phyloP scores from a whole-genome alignment of 2,329 filamentous ascomycete species.

The Lasiodiplodia citricola region DNA sequence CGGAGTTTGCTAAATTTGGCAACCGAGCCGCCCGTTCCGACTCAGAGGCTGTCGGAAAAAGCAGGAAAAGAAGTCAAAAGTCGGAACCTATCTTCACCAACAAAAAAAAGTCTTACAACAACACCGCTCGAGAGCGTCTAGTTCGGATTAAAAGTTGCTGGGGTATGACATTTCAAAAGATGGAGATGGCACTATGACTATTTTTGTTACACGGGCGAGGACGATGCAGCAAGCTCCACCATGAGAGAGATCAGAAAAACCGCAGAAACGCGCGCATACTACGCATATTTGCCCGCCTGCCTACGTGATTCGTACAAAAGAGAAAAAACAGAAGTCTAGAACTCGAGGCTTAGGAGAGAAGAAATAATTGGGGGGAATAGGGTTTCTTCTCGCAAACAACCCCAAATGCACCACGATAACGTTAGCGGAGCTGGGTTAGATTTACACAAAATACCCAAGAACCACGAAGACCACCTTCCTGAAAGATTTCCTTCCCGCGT shows the following conservation, averaged over 20 bases:
- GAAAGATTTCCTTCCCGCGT: not conserved
- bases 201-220: constrained; percentile 10
- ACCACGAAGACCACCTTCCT: constrained; percentile 10
- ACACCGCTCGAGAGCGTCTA: not conserved
- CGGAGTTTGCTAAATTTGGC: constrained; percentile 15
- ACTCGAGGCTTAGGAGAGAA: constrained; percentile 8
- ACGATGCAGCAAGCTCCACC: constrained; percentile 10
- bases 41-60: constrained; percentile 52
- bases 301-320: constrained; percentile 3
- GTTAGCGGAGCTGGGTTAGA: constrained; percentile 19
- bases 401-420: constrained; percentile 13
- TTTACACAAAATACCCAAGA: constrained; percentile 25
- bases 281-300: not conserved
- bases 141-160: not conserved
- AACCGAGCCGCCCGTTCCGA: not conserved
- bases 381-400: constrained; percentile 4
- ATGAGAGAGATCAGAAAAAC: not conserved
- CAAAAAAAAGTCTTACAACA: not conserved
- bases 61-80: constrained; percentile 27
- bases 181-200: constrained; percentile 13
- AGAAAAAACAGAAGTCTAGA: constrained; percentile 11
- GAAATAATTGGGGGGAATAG: constrained; percentile 20
- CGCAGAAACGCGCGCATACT: not conserved
- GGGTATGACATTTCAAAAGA: constrained; percentile 8
- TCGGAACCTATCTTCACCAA: not conserved